Evolutionary conservation across 2,329 filamentous ascomycete species (phyloP).

Genomic region (Paraphoma sp.): DNA sequence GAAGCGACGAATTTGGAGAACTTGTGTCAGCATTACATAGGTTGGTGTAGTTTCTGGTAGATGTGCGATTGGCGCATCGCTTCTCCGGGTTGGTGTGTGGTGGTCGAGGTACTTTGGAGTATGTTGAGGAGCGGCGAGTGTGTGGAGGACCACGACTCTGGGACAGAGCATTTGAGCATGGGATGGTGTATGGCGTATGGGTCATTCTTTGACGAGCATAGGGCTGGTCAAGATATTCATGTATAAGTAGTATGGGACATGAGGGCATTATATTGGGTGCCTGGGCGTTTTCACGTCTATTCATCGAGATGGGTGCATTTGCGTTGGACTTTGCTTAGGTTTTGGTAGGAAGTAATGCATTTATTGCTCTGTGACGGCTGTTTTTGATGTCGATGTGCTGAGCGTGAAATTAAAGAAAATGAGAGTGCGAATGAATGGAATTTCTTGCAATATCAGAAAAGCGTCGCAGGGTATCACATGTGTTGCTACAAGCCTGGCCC

Average conservation of each 20-base stretch:
- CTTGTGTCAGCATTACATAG: slow-evolving; percentile 97
- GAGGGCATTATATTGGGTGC: not conserved
- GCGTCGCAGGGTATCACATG: too few species aligned
- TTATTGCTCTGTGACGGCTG: not conserved
- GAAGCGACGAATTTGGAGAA: slow-evolving; percentile 98
- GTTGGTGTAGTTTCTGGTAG: slow-evolving; percentile 98
- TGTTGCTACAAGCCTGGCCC: too few species aligned
- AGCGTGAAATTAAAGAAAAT: too few species aligned
- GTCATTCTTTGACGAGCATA: not conserved
- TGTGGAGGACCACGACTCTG: not conserved
- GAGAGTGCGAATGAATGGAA: too few species aligned
- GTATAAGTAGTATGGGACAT: not conserved
- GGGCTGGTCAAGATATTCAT: not conserved
- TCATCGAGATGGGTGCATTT: not conserved
- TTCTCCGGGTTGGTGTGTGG: not conserved
- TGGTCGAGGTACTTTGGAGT: not conserved
- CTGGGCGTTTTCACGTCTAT: not conserved
- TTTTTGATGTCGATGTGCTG: too few species aligned
- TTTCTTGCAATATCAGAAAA: too few species aligned
- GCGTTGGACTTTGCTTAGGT: not conserved
- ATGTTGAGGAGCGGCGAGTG: too few species aligned
- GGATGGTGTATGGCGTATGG: not conserved
- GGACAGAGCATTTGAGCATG: not conserved
- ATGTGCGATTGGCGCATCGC: not conserved
- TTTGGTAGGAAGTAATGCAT: not conserved